A percentile compares a stretch with the other conserved stretches of the same genome.
phyloP scores from a whole-genome alignment of 2,329 filamentous ascomycete species.

The Diaporthe vexans region DNA sequence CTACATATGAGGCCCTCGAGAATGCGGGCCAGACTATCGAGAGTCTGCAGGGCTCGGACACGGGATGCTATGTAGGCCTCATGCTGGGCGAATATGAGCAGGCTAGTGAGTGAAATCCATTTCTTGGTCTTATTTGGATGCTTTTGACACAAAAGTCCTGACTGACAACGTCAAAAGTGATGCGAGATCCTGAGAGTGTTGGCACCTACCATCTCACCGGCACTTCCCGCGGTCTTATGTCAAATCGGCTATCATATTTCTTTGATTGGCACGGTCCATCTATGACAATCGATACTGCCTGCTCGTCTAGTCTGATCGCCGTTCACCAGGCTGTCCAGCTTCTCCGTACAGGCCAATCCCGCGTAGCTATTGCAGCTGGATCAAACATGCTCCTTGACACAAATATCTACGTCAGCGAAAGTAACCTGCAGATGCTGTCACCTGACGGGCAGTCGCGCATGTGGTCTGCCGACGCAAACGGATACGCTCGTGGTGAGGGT shows the following conservation, averaged over 20 bases:
- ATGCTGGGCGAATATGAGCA: constrained; percentile 23
- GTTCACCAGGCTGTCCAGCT: constrained; percentile 50
- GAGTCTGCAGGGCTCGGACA: constrained; percentile 44
- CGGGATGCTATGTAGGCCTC: constrained; percentile 29
- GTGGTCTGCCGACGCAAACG: neutral
- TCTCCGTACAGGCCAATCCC: constrained; percentile 50
- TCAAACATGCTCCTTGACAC: constrained; percentile 52
- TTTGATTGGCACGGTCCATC: too few species aligned
- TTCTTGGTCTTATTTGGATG: neutral
- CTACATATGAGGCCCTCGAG: constrained; percentile 45
- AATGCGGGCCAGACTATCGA: constrained; percentile 43
- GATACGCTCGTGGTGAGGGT: neutral
- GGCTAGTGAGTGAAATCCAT: neutral
- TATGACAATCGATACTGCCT: too few species aligned
- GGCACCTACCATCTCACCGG: constrained; percentile 51
- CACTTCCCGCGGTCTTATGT: constrained; percentile 40
- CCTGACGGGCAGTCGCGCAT: constrained; percentile 31
- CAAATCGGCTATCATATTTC: too few species aligned
- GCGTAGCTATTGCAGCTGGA: constrained; percentile 52
- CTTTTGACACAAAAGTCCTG: neutral
- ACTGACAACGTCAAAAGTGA: neutral
- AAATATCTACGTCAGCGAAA: constrained; percentile 37
- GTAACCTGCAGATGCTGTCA: constrained; percentile 15
- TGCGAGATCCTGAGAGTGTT: constrained; percentile 40
- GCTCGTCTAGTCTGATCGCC: too few species aligned